Evolutionary conservation across 148 eudicot genomes (phyloP), one percentile per base, ranked within the genome.

Genomic region (Mesembryanthemum crystallinum): DNA sequence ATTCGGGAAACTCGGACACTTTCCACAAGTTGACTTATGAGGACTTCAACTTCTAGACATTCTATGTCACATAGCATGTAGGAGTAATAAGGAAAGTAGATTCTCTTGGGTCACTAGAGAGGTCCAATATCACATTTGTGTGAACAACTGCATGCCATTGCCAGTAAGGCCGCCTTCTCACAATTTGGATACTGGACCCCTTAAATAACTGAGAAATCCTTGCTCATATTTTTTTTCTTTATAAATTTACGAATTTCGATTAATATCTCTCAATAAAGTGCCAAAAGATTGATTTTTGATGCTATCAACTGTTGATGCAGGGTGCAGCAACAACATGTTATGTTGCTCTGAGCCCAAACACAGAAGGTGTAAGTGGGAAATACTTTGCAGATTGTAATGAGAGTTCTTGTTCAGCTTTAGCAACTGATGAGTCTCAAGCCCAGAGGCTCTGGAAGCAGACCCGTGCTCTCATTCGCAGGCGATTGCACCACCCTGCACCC

Each of bases 311-410:
- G 28, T 24, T 58, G 21, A 61, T 61, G 32, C 29, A 61, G 64
- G 64, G 64, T 25, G 64, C 97, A 77, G 90, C 98, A 63, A 94
- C 97, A 8, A 92, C 91, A 76, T 94, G 97, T 72, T 92, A 90
- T 74, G 96, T 92, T 27, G 98, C 96, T 1, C 73, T 91, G 57
- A 88, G 91, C 78, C 83, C 86, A 47, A 64, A 82, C 21, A 59
- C 49, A 25, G 79, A 79, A 67, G 93, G 90, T 39, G 72, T 86
- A 21, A 90, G 84, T 72, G 98, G 98, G 17, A 82, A 78, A 67
- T 94, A 94, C 80, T 92, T 89, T 81, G 93, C 90, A 35, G 98
- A 95, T 68, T 95, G 98, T n/a, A 92, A 92, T 61, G 92, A 92
- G 77, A 78, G 65, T 67, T 78, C 72, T 21, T 87, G 89, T 71